Evolutionary conservation across 176 grass and related monocot genomes (phyloP), one percentile per base, ranked within the genome.

Genomic region (Paspalum notatum): DNA sequence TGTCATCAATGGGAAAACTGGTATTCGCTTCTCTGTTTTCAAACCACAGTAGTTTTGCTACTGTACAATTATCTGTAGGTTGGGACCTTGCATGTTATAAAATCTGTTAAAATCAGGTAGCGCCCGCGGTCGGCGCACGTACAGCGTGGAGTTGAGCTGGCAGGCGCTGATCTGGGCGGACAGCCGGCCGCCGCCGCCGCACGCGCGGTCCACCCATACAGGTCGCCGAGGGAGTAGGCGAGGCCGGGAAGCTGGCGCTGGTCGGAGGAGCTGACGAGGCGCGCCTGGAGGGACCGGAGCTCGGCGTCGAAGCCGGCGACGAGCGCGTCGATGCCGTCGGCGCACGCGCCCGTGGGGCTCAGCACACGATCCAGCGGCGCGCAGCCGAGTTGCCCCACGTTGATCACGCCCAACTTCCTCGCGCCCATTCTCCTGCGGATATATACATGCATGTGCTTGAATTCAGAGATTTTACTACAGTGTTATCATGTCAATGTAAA

Each of bases 371-470:
- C 46, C 0, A 2, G 0, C 17, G 87, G 87, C 18, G 68, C 68
- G 64, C 87, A 90, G 13, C 87, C 87, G 6, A 90, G 26, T 0
- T 45, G 83, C 0, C 71, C 78, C 0, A 90, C 45, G 64, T 76
- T 81, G 39, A 85, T 72, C 47, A 89, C 22, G 25, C 51, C 69
- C 0, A 89, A 54, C 65, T 85, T 89, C 55, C 87, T 81, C 9
- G 69, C 87, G 5, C 87, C 87, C 69, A 89, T 37, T 38, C 1
- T 27, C 83, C 81, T n/a, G n/a, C n/a, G n/a, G n/a, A n/a, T n/a
- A n/a, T n/a, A n/a, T n/a, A n/a, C n/a, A n/a, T n/a, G n/a, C n/a
- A n/a, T n/a, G n/a, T n/a, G n/a, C n/a, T n/a, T n/a, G n/a, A n/a
- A n/a, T n/a, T n/a, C n/a, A n/a, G n/a, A n/a, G n/a, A n/a, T n/a